These are phyloP conservation scores for Schizopora paradoxa DNA, from an alignment of 1,284 basidiomycete species.

Conservation along the genomic window DNA sequence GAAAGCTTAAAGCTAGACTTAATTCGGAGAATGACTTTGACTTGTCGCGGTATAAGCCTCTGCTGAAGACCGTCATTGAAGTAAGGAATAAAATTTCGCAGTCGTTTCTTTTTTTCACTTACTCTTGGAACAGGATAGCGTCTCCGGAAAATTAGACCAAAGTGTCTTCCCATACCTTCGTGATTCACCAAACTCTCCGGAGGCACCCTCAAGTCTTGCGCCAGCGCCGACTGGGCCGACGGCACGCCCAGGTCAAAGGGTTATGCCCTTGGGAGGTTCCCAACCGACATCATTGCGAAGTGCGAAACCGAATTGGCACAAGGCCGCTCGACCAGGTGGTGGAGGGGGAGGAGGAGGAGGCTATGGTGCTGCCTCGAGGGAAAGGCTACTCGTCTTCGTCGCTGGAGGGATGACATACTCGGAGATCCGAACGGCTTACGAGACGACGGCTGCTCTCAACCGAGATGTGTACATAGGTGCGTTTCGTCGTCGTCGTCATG, in stretches of 20 bases:
- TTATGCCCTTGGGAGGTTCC: too few species aligned
- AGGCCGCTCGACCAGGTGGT: constrained; percentile 50
- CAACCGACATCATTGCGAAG: constrained; percentile 75
- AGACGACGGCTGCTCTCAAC: constrained; percentile 66
- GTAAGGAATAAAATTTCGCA: constrained; percentile 32
- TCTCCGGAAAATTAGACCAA: constrained; percentile 72
- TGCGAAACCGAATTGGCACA: constrained; percentile 82
- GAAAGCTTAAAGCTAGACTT: constrained; percentile 75
- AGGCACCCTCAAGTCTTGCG: too few species aligned
- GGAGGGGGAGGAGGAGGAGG: too few species aligned
- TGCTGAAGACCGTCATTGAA: constrained; percentile 81
- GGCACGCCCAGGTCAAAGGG: constrained; percentile 33
- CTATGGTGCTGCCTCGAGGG: constrained; percentile 42
- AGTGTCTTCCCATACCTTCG: constrained; percentile 86
- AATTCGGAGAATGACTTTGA: constrained; percentile 79
- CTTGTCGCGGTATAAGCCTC: constrained; percentile 89
- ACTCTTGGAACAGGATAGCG: constrained; percentile 61
- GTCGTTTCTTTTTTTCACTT: constrained; percentile 23
- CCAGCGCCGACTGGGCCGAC: constrained; percentile 37
- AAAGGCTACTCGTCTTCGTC: constrained; percentile 87
- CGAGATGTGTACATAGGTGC: constrained; percentile 91
- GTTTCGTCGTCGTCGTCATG: constrained; percentile 22
- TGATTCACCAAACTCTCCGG: constrained; percentile 84
- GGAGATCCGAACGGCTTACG: constrained; percentile 87
- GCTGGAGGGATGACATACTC: constrained; percentile 97